phyloP scores from a whole-genome alignment of 768 basidiomycete species.

The button mushroom (Agaricus bisporus) region DNA sequence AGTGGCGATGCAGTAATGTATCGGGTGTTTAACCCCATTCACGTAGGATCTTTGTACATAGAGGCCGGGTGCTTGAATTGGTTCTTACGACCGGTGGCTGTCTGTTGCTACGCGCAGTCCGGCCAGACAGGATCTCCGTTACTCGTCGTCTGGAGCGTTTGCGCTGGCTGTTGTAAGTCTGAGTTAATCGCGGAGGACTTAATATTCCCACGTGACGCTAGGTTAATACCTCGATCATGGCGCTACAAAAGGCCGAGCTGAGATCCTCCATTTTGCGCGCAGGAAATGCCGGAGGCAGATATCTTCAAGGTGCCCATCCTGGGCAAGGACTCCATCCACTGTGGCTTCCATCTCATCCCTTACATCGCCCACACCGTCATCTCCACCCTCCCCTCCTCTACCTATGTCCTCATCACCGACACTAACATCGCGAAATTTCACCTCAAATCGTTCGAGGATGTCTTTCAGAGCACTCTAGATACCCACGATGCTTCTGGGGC shows the following conservation, averaged over 20 bases:
- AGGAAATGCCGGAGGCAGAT: conserved; percentile 35
- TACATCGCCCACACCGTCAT: conserved; percentile 79
- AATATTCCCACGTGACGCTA: conserved; percentile 9
- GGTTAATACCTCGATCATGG: conserved; percentile 7
- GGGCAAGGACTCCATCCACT: conserved; percentile 82
- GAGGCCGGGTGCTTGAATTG: neutral
- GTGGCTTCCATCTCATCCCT: conserved; percentile 86
- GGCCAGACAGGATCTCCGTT: neutral
- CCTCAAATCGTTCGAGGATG: conserved; percentile 58
- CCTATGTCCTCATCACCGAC: conserved; percentile 92
- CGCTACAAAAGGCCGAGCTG: conserved; percentile 7
- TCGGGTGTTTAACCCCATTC: no score
- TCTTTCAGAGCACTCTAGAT: conserved; percentile 47
- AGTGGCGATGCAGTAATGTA: conserved; percentile 6
- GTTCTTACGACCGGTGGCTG: neutral
- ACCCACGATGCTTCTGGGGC: conserved; percentile 16
- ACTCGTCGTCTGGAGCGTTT: conserved; percentile 1
- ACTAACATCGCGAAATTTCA: conserved; percentile 82
- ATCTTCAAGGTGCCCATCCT: conserved; percentile 79
- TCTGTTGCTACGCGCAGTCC: neutral
- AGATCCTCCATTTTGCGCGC: neutral
- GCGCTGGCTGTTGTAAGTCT: neutral
- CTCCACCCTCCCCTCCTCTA: conserved; percentile 64
- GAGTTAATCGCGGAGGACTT: neutral
- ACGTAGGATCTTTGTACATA: no score